A percentile compares a stretch with the other conserved stretches of the same genome.
phyloP scores from a whole-genome alignment of 139 green algal species.

The Haematococcus lacustris region DNA sequence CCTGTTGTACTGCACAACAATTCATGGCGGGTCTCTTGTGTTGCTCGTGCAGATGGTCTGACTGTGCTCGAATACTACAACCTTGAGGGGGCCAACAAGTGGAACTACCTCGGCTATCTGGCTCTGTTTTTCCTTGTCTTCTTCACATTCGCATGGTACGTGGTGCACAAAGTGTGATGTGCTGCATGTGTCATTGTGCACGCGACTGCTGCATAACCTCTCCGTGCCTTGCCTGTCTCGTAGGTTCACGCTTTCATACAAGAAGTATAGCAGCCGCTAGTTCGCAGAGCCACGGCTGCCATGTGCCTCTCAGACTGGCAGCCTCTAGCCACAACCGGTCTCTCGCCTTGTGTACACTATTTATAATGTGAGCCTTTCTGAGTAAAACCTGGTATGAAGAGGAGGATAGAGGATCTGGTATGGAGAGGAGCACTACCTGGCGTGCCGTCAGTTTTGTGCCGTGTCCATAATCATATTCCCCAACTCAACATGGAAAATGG shows the following conservation, averaged over 20 bases:
- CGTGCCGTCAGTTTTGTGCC: too few relatives aligned
- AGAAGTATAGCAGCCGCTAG: background rate
- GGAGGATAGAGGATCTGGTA: too few relatives aligned
- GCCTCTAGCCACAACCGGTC: too few relatives aligned
- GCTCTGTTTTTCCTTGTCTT: constrained; percentile 31
- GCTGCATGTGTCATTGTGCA: background rate
- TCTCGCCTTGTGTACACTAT: too few relatives aligned
- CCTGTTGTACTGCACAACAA: background rate
- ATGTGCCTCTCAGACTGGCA: too few relatives aligned
- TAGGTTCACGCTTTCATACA: background rate
- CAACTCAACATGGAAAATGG: too few relatives aligned
- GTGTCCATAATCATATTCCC: too few relatives aligned
- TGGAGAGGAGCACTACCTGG: too few relatives aligned
- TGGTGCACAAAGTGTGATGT: background rate
- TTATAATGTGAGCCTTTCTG: too few relatives aligned
- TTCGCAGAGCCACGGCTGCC: too few relatives aligned
- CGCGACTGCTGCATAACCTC: background rate
- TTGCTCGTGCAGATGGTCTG: background rate
- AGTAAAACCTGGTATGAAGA: too few relatives aligned
- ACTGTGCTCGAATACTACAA: constrained; percentile 52
- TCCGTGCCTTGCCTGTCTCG: background rate
- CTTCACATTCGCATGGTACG: constrained; percentile 6
- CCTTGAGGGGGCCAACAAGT: constrained; percentile 47
- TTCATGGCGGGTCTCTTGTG: background rate
- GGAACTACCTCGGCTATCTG: constrained; percentile 53